These are phyloP conservation scores for Rhizoclosmatium globosum DNA, from an alignment of 192 early-diverging fungal genomes.

Conservation along the genomic window DNA sequence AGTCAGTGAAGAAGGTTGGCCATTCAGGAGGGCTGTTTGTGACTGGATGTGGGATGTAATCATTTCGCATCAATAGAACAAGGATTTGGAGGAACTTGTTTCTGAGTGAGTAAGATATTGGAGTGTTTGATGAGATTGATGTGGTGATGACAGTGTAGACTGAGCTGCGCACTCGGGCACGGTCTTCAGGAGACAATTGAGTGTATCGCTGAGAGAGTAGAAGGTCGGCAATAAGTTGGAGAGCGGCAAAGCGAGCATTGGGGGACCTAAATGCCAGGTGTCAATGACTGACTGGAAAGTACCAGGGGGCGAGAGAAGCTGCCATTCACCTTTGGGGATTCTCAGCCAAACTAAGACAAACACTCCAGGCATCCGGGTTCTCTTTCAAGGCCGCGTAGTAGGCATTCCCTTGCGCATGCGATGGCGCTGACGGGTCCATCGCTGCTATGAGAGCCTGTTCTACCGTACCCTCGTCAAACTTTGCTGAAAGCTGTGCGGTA, in stretches of 20 bases:
- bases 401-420: conserved; percentile 76
- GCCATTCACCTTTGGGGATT: conserved; percentile 60
- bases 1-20: conserved; percentile 88
- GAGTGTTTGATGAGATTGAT: conserved; percentile 46
- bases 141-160: conserved; percentile 44
- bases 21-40: conserved; percentile 68
- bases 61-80: conserved; percentile 79
- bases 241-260: conserved; percentile 84
- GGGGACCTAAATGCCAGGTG: conserved; percentile 59
- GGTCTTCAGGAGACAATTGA: conserved; percentile 39
- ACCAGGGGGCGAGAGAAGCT: conserved; percentile 35
- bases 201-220: conserved; percentile 61
- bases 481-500: background rate
- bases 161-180: conserved; percentile 22
- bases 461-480: conserved; percentile 12
- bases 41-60: conserved; percentile 60
- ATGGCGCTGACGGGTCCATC: conserved; percentile 74
- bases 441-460: conserved; percentile 57
- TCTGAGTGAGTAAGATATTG: conserved; percentile 58
- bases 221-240: conserved; percentile 83
- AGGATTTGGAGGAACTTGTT: conserved; percentile 89
- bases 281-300: conserved; percentile 10
- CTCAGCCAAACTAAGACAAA: conserved; percentile 83
- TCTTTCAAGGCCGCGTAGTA: conserved; percentile 85
- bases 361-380: conserved; percentile 84